Base-by-base conservation (phyloP, 768 basidiomycete species). In the Hydnomerulius pinastri region DNA sequence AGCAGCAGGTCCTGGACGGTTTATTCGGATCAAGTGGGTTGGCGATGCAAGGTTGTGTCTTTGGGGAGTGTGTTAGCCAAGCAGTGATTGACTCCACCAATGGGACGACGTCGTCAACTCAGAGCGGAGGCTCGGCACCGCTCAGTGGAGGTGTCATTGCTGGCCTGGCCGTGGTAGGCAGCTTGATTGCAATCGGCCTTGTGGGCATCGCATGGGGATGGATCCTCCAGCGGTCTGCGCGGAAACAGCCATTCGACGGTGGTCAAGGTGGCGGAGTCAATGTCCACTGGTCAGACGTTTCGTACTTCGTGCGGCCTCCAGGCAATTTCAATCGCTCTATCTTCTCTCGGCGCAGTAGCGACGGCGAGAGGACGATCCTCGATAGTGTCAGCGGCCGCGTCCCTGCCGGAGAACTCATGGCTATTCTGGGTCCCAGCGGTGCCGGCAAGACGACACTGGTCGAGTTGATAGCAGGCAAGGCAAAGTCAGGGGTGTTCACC, bases 381-480 rank as follows among this genome's bases (percentile, higher is more conserved):
- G 83, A 91, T 60, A 72, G 73, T 33, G 76, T 93, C 25, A 81
- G 71, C 41, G 95, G 94, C 0, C 66, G 69, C 9, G 81, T 96
- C n/a, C 70, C 73, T 2, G 82, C 91, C 0, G 93, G 95, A 9
- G 81, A 89, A 53, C 83, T 97, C 75, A 85, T 92, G 79, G 90
- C 90, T n/a, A 82, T 97, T 48, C 78, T 98, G 3, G 95, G 95
- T 1, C 93, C 95, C 0, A 90, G 88, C 58, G 94, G 93, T 76
- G 91, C 92, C 15, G 93, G 93, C 36, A 96, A 96, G 68, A 92
- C 90, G 0, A 93, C 94, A 0, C 74, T 98, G 30, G 86, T 97
- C 15, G 95, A 98, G 62, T 82, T 97, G 30, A 79, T 98, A 9
- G 90, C 93, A 0, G 85, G 87, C 2, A 94, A 88, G 65, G 73